Evolutionary conservation across 768 basidiomycete species (phyloP).

Genomic region (Pleurotus tuber-regium): DNA sequence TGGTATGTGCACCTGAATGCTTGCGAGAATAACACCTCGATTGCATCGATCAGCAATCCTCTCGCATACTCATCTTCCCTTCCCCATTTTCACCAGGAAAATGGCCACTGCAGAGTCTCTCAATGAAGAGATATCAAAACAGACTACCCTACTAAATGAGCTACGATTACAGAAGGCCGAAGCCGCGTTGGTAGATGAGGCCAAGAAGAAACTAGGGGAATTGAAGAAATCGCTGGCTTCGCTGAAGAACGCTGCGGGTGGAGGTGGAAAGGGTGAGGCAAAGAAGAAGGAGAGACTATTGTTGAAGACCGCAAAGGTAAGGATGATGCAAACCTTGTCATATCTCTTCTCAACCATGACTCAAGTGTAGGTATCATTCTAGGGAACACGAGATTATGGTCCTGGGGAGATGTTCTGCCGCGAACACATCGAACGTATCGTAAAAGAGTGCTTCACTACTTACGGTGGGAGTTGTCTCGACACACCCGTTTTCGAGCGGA

Average conservation of each 20-base stretch:
- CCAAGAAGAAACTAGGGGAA: constrained; percentile 68
- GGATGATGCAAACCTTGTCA: constrained; percentile 22
- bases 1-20: neutral
- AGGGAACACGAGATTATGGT: constrained; percentile 96
- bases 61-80: neutral
- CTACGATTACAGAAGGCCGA: constrained; percentile 58
- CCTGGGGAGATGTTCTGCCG: constrained; percentile 92
- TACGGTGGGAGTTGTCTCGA: constrained; percentile 93
- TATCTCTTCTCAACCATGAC: constrained; percentile 8
- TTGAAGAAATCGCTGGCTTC: constrained; percentile 54
- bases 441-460: constrained; percentile 83
- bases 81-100: neutral
- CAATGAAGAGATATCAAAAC: constrained; percentile 51
- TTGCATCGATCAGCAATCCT: neutral
- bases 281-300: constrained; percentile 71
- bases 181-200: constrained; percentile 48
- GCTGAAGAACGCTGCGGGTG: constrained; percentile 37
- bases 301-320: constrained; percentile 93
- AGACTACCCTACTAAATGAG: constrained; percentile 58
- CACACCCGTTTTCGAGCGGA: constrained; percentile 97
- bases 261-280: constrained; percentile 36
- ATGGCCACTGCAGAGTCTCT: constrained; percentile 34
- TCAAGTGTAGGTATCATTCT: constrained; percentile 4
- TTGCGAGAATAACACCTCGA: neutral
- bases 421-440: constrained; percentile 82